These are phyloP conservation scores for Rhizopogon rudus DNA, from an alignment of 768 basidiomycete genomes.

Conservation along the genomic window DNA sequence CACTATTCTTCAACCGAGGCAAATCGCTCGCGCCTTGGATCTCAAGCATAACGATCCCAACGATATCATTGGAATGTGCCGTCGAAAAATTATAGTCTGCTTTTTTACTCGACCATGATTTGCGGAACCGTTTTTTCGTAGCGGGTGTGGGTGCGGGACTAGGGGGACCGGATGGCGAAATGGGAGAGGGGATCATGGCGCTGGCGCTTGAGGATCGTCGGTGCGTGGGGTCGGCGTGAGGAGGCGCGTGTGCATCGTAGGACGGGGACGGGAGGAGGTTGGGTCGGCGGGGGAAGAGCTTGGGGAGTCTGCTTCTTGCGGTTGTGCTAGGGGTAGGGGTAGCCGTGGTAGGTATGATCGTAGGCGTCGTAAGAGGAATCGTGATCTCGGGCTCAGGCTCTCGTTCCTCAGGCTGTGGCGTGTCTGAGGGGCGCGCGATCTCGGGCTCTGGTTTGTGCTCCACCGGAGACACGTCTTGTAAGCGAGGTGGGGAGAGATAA, in stretches of 20 bases:
- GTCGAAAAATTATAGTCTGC: constrained; percentile 57
- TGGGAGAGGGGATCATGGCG: constrained; percentile 11
- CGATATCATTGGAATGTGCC: constrained; percentile 60
- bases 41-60: constrained; percentile 95
- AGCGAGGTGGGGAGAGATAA: constrained; percentile 18
- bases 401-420: constrained; percentile 1
- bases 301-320: constrained; percentile 24
- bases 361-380: constrained; percentile 11
- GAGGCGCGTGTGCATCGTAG: constrained; percentile 20
- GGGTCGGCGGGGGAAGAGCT: constrained; percentile 30
- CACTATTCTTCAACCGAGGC: constrained; percentile 83
- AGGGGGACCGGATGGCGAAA: neutral
- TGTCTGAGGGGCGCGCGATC: constrained; percentile 3
- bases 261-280: constrained; percentile 26
- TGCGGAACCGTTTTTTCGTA: constrained; percentile 33
- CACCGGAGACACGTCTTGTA: constrained; percentile 11
- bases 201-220: constrained; percentile 29
- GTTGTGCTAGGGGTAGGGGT: constrained; percentile 21
- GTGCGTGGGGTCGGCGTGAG: constrained; percentile 18
- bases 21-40: constrained; percentile 80
- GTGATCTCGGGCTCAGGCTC: constrained; percentile 16
- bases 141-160: constrained; percentile 5
- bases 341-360: constrained; percentile 15
- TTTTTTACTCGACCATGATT: constrained; percentile 35
- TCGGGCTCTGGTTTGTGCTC: constrained; percentile 12